Base-by-base conservation (phyloP, 2,329 filamentous ascomycete genomes). In the Clonostachys rhizophaga region DNA sequence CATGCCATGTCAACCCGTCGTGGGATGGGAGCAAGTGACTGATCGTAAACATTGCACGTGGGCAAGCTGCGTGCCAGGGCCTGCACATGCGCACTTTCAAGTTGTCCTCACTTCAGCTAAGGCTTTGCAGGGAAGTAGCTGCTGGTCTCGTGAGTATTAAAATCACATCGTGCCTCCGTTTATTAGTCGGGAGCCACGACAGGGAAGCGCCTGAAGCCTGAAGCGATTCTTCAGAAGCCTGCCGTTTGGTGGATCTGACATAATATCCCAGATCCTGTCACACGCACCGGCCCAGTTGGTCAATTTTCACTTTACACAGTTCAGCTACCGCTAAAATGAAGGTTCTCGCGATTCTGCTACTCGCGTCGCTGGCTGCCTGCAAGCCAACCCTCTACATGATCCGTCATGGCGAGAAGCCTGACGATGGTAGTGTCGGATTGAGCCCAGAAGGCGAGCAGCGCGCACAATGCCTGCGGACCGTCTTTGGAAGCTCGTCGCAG, bases 351-450 rank as follows among this genome's bases (percentile, higher is more conserved):
- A n/a, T 39, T 11, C 36, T 39, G 14, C 36, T 39, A n/a, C 44
- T 58, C 18, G 48, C 50, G 9, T 50, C 52, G 7, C 20, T 58
- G 18, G 57, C 52, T 4, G 50, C 52, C 9, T 54, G 55, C 33
- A 51, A 56, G 10, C 71, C 78, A 2, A 83, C 74, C 1, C 75
- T 84, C 34, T 85, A 82, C 57, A 63, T 84, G 9, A 84, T 85
- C 58, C 76, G 81, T 16, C 81, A 85, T 52, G 81, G 81, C 49
- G 81, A 85, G 60, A 85, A 85, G 61, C 80, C 81, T 2, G 69
- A 70, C 5, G 63, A 74, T 45, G 17, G 17, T 14, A 68, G 67
- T 14, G 65, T 42, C 36, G 79, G 79, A 3, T 65, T 84, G 42
- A 79, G 61, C 47, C 53, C 68, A 0, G 55, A 72, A 49, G 81